phyloP scores from a whole-genome alignment of 2,329 filamentous ascomycete species.

The Colletotrichum sidae region DNA sequence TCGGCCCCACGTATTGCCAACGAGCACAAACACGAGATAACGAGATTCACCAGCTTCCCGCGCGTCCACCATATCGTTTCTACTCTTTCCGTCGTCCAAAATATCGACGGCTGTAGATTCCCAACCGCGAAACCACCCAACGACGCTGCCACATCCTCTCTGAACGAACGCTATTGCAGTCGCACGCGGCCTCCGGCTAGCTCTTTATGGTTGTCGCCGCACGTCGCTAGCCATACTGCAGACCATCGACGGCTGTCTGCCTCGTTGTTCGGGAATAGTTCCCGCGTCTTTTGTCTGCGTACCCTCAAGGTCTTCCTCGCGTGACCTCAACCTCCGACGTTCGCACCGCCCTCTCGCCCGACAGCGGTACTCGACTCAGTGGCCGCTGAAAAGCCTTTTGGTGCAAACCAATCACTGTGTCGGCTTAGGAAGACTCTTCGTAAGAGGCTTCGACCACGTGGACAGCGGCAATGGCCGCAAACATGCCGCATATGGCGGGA shows the following conservation, averaged over 20 bases:
- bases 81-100: neutral
- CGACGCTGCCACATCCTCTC: no score
- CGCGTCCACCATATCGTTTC: slow-evolving; percentile 13
- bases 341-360: neutral
- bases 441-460: slow-evolving; percentile 33
- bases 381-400: slow-evolving; percentile 18
- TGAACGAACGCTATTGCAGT: slow-evolving; percentile 3
- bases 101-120: neutral
- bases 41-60: slow-evolving; percentile 20
- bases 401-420: slow-evolving; percentile 21
- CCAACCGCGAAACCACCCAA: no score
- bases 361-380: slow-evolving; percentile 17
- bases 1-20: slow-evolving; percentile 29
- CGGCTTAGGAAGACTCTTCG: slow-evolving; percentile 9
- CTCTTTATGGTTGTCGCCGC: slow-evolving; percentile 47
- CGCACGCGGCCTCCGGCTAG: slow-evolving; percentile 6
- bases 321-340: neutral
- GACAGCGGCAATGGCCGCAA: slow-evolving; percentile 68
- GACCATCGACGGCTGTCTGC: slow-evolving; percentile 40
- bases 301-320: neutral
- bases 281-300: slow-evolving; percentile 4
- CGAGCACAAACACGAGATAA: slow-evolving; percentile 34
- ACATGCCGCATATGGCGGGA: slow-evolving; percentile 67
- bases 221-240: slow-evolving; percentile 48
- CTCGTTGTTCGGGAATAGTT: slow-evolving; percentile 36